Percentiles rank a stretch among this genome's conserved stretches.
These are phyloP conservation scores for Venturia asperata DNA, from an alignment of 2,329 filamentous ascomycete genomes.

Conservation along the genomic window DNA sequence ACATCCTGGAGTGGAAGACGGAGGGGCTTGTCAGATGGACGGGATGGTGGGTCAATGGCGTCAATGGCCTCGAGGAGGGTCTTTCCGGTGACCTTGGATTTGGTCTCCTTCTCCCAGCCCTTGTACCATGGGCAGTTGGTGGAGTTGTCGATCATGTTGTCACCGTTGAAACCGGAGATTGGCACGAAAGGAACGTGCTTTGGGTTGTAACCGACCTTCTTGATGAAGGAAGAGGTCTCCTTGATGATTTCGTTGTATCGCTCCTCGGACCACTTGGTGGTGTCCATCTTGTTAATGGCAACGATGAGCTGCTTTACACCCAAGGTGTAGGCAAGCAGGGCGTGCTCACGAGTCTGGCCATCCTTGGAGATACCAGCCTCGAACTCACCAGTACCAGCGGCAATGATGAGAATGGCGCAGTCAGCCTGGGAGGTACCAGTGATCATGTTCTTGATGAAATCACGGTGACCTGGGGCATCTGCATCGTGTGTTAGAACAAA, in stretches of 20 bases:
- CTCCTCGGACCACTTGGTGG: constrained; percentile 92
- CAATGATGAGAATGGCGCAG: constrained; percentile 99
- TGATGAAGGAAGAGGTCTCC: constrained; percentile 99
- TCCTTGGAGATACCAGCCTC: constrained; percentile 99
- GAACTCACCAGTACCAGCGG: constrained; percentile 99
- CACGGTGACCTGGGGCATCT: constrained; percentile 99
- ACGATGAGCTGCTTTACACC: constrained; percentile 99
- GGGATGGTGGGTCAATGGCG: constrained; percentile 82
- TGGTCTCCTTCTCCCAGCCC: constrained; percentile 99
- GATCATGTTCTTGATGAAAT: constrained; percentile 99
- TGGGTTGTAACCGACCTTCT: constrained; percentile 99
- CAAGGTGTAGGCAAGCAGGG: constrained; percentile 98
- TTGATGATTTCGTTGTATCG: constrained; percentile 99
- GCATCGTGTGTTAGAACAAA: too few relatives aligned
- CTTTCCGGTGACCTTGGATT: constrained; percentile 84
- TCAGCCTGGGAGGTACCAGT: constrained; percentile 99
- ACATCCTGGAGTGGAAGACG: constrained; percentile 99
- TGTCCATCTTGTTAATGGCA: constrained; percentile 99
- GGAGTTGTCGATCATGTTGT: constrained; percentile 96
- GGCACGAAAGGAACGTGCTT: constrained; percentile 97
- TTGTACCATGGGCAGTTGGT: constrained; percentile 99
- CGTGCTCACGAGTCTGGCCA: constrained; percentile 99
- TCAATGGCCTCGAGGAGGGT: constrained; percentile 99
- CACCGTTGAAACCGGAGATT: constrained; percentile 99
- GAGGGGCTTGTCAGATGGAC: constrained; percentile 98